phyloP scores from a whole-genome alignment of 345 rosid species.

The Citrus australasica region DNA sequence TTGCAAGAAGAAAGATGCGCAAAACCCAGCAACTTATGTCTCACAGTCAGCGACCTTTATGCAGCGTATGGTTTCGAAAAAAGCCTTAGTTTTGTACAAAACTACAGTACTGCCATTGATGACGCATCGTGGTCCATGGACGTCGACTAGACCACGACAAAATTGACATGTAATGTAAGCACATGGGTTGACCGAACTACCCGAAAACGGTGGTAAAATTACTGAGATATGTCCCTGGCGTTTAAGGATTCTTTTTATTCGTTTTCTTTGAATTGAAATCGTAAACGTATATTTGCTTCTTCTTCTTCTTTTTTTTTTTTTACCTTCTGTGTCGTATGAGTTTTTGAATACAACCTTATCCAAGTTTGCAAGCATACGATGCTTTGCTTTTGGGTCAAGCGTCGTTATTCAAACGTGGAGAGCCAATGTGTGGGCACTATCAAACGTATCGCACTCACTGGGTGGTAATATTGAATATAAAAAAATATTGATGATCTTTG shows the following conservation, averaged over 20 bases:
- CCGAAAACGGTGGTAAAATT: constrained; percentile 1
- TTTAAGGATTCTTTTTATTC: background rate
- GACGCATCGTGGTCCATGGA: constrained; percentile 9
- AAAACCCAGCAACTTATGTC: background rate
- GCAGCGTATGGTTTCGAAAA: background rate
- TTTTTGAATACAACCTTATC: constrained; percentile 3
- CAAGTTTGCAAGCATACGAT: background rate
- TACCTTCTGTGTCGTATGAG: too few relatives aligned
- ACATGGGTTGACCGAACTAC: constrained; percentile 6
- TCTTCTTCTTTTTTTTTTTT: background rate
- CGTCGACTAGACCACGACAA: background rate
- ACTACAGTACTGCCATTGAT: constrained; percentile 9
- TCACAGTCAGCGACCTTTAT: constrained; percentile 2
- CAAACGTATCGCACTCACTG: constrained; percentile 8
- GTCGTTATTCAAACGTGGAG: background rate
- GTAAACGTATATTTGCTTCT: background rate
- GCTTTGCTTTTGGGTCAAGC: constrained; percentile 12
- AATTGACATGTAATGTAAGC: background rate
- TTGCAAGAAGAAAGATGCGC: background rate
- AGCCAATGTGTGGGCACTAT: background rate
- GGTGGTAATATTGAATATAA: background rate
- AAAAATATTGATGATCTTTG: background rate
- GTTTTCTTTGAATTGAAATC: background rate
- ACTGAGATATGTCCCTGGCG: background rate
- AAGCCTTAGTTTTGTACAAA: background rate